Evolutionary conservation across 139 green algal genomes (phyloP).

Genomic region (Volvox reticuliferus): DNA sequence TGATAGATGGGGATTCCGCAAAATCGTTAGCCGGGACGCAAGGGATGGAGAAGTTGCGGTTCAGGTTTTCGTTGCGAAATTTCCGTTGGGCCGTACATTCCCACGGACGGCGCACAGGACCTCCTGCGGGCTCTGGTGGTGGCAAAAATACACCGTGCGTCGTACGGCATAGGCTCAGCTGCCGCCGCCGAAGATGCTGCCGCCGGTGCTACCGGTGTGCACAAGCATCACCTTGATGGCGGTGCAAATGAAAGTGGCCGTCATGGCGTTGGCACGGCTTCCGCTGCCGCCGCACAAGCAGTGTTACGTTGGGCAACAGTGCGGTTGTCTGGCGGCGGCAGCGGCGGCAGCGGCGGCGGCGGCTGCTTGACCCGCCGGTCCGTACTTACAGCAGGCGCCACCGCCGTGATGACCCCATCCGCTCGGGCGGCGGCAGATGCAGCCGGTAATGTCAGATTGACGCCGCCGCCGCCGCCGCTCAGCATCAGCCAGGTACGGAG

Average conservation of each 20-base stretch:
- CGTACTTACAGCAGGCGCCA: neutral
- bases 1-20: no score
- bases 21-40: no score
- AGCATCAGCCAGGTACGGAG: neutral
- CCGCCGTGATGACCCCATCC: no score
- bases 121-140: neutral
- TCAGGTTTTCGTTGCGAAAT: no score
- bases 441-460: neutral
- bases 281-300: neutral
- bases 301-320: neutral
- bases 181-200: neutral
- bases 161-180: neutral
- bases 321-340: neutral
- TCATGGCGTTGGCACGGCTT: neutral
- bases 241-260: no score
- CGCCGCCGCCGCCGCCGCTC: neutral
- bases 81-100: no score
- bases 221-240: neutral
- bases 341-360: no score
- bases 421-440: no score
- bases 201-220: neutral
- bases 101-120: neutral
- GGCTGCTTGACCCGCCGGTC: no score
- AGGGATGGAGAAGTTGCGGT: no score
- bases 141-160: neutral